Conservation (phyloP, 2,329 filamentous ascomycete genomes). For the Tolypocladium tundrense region DNA sequence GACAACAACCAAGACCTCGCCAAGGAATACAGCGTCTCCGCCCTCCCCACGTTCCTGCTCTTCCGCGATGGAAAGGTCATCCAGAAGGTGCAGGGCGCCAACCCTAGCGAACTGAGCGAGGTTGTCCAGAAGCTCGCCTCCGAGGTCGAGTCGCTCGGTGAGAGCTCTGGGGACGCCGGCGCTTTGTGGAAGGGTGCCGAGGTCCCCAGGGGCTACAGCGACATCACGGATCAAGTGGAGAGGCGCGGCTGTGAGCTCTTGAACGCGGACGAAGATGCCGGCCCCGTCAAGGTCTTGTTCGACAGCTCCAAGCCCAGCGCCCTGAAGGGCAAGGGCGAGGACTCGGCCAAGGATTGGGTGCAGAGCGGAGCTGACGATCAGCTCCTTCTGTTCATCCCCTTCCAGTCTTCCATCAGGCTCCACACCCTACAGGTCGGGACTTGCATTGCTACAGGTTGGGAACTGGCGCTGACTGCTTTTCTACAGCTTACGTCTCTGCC, state of each 20-base stretch:
- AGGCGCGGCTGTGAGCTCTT: slow-evolving; percentile 71
- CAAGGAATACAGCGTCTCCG: slow-evolving; percentile 60
- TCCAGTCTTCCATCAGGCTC: slow-evolving; percentile 79
- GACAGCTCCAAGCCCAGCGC: slow-evolving; percentile 55
- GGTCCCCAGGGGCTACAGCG: slow-evolving; percentile 69
- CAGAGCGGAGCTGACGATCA: slow-evolving; percentile 97
- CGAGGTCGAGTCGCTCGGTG: slow-evolving; percentile 51
- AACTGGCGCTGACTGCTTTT: slow-evolving; percentile 8
- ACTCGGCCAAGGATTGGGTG: slow-evolving; percentile 63
- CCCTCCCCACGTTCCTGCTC: slow-evolving; percentile 86
- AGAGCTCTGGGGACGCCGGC: slow-evolving; percentile 24
- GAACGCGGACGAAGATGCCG: slow-evolving; percentile 72
- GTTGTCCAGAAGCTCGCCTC: slow-evolving; percentile 61
- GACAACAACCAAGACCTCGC: slow-evolving; percentile 68
- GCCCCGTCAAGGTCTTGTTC: slow-evolving; percentile 64
- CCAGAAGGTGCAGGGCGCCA: slow-evolving; percentile 63
- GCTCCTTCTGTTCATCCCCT: slow-evolving; percentile 84
- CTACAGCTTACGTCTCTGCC: slow-evolving; percentile 75
- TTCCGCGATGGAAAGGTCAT: slow-evolving; percentile 62
- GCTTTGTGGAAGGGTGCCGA: slow-evolving; percentile 62
- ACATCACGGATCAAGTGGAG: slow-evolving; percentile 78
- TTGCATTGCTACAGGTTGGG: background rate
- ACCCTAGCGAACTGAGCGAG: slow-evolving; percentile 58
- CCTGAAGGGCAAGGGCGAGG: slow-evolving; percentile 49
- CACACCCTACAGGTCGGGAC: slow-evolving; percentile 60